Conservation (phyloP, 2,329 filamentous ascomycete genomes). For the Dendryphion nanum region DNA sequence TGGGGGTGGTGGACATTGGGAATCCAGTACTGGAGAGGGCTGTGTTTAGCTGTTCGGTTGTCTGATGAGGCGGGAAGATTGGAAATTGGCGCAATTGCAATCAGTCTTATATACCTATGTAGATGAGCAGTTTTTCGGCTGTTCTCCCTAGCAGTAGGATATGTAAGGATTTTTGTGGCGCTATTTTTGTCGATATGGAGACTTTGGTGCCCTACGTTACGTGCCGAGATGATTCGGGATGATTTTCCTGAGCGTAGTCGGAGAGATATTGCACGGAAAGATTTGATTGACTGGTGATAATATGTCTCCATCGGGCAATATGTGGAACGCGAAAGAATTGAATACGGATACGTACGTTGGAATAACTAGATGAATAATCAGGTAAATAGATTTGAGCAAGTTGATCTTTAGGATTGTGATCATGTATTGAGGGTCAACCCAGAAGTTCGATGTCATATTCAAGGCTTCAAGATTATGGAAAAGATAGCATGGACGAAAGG, state of each 20-base stretch:
- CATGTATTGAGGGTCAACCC: too few relatives aligned
- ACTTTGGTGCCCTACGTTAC: neutral
- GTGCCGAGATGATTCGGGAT: neutral
- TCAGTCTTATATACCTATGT: too few relatives aligned
- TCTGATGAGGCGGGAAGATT: neutral
- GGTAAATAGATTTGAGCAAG: too few relatives aligned
- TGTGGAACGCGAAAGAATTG: neutral
- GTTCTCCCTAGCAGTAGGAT: neutral
- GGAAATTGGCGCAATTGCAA: neutral
- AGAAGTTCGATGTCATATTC: neutral
- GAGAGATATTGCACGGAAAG: neutral
- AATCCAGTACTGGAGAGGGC: neutral
- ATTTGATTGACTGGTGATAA: neutral
- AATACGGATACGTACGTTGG: neutral
- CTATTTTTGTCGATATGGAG: too few relatives aligned
- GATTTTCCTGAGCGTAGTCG: neutral
- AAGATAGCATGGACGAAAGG: too few relatives aligned
- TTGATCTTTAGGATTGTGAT: too few relatives aligned
- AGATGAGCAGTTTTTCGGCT: too few relatives aligned
- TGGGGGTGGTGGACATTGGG: constrained; percentile 1
- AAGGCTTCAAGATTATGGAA: neutral
- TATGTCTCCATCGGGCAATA: neutral
- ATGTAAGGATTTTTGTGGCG: neutral
- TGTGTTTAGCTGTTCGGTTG: neutral
- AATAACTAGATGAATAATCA: neutral